Evolutionary conservation across 176 grass and related monocot species (phyloP), one percentile per base, ranked within the genome.

Genomic region (Otatea glauca): DNA sequence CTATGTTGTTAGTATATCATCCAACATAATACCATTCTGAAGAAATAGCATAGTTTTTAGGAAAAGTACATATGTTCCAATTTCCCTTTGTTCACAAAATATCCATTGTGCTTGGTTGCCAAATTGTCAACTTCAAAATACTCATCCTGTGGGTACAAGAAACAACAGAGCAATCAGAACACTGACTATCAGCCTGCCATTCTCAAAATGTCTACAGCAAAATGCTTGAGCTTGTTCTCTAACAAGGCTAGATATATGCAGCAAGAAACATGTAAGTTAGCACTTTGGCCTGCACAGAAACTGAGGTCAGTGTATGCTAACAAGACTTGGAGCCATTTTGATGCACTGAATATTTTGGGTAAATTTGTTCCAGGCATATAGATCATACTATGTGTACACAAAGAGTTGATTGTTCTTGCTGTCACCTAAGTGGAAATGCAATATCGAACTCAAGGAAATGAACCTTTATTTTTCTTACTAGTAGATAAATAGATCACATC

Each of bases 51-150:
- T 7, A 87, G 81, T 48, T 84, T 63, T 71, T 29, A 42, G 50
- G n/a, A 42, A 41, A 77, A 88, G 86, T 88, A 95, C 93, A 90
- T 84, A 20, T 92, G 93, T 82, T 95, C 90, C 62, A 95, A 86
- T 76, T 95, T 89, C 35, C 90, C 93, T 88, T 95, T 95, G 66
- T 95, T 95, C 55, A 95, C 85, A 90, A 95, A 95, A 86, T 92
- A 95, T 60, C 90, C 93, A 78, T 65, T 88, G 85, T 95, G 93
- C 83, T 95, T 95, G 10, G 93, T 92, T 78, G 77, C 83, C 85
- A 95, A 90, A 87, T 95, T 95, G 70, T 95, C 90, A 64, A 89
- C 90, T 86, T 95, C 85, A 85, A 95, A 95, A 86, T 95, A 95
- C 79, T 92, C 93, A 88, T 95, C 93, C 93, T 95, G 72, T 34